A percentile compares a stretch with the other conserved stretches of the same genome.
phyloP scores from a whole-genome alignment of 495 filamentous ascomycete species.

The Xylaria intraflava region DNA sequence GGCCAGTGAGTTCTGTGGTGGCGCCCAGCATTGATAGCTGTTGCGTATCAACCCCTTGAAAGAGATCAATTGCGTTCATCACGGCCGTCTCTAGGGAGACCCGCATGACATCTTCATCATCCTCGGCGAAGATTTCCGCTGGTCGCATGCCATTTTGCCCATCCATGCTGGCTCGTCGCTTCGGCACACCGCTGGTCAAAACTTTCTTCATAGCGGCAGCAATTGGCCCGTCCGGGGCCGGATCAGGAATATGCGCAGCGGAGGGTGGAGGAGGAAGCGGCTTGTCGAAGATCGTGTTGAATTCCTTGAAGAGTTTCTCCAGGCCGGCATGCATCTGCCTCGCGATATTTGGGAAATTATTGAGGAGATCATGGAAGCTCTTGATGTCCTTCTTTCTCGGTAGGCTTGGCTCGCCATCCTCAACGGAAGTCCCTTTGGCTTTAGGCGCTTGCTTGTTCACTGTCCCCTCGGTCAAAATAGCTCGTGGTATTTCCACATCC shows the following conservation, averaged over 20 bases:
- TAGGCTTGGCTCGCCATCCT: conserved; percentile 31
- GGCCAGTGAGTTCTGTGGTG: conserved; percentile 89
- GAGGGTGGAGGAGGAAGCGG: conserved; percentile 74
- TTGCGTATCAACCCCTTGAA: conserved; percentile 91
- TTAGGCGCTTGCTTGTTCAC: conserved; percentile 23
- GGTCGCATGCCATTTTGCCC: conserved; percentile 15
- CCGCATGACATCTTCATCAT: conserved; percentile 83
- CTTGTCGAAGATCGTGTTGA: conserved; percentile 76
- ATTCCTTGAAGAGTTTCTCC: conserved; percentile 85
- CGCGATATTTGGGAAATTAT: conserved; percentile 93
- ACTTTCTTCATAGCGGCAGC: conserved; percentile 44
- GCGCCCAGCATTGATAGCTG: conserved; percentile 87
- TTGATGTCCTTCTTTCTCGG: conserved; percentile 82
- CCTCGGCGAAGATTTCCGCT: conserved; percentile 52
- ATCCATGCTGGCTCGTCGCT: conserved; percentile 18
- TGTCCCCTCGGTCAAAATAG: conserved; percentile 45
- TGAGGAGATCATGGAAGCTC: conserved; percentile 83
- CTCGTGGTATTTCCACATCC: conserved; percentile 58
- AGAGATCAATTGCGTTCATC: conserved; percentile 88
- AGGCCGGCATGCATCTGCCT: conserved; percentile 92
- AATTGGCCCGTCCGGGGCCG: conserved; percentile 44
- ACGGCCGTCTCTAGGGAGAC: conserved; percentile 83
- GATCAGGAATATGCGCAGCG: conserved; percentile 45
- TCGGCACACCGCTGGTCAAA: conserved; percentile 39
- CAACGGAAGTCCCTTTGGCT: conserved; percentile 26